Conservation (phyloP, 768 basidiomycete species). For the Lentinula sp. region DNA sequence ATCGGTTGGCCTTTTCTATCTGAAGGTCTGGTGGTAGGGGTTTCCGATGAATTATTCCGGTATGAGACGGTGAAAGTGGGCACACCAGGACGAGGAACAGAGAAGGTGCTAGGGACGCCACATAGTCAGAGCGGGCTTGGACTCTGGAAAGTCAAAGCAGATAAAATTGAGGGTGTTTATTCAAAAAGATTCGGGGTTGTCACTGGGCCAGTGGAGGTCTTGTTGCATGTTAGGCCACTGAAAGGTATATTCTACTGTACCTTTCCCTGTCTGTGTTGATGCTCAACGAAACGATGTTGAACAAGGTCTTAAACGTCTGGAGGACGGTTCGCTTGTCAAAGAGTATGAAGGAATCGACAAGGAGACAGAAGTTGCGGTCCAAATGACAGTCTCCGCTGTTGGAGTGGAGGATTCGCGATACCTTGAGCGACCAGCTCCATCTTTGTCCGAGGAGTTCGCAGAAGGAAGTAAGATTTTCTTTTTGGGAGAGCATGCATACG, state of each 20-base stretch:
- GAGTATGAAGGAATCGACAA: slow-evolving; percentile 85
- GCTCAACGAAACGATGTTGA: not conserved
- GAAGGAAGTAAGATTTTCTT: slow-evolving; percentile 91
- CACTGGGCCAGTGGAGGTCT: slow-evolving; percentile 71
- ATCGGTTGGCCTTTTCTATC: slow-evolving; percentile 93
- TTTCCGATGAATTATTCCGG: slow-evolving; percentile 83
- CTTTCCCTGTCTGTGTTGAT: not conserved
- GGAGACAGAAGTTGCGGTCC: slow-evolving; percentile 81
- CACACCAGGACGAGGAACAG: slow-evolving; percentile 30
- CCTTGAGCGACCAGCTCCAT: slow-evolving; percentile 75
- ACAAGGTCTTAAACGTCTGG: slow-evolving; percentile 82
- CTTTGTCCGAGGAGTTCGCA: slow-evolving; percentile 85
- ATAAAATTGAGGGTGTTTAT: slow-evolving; percentile 76
- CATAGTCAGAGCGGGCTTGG: slow-evolving; percentile 64
- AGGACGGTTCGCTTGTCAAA: slow-evolving; percentile 88
- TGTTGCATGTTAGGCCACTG: slow-evolving; percentile 85
- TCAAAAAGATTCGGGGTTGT: slow-evolving; percentile 88
- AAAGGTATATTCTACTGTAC: slow-evolving; percentile 53
- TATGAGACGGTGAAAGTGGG: slow-evolving; percentile 68
- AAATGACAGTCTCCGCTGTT: slow-evolving; percentile 78
- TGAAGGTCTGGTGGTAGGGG: slow-evolving; percentile 81
- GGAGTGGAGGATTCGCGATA: slow-evolving; percentile 86
- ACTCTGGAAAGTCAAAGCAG: slow-evolving; percentile 77
- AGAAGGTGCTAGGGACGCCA: slow-evolving; percentile 63
- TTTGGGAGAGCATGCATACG: slow-evolving; percentile 91